Base-by-base conservation (phyloP, 148 eudicot genomes). In the Nepenthes gracilis region DNA sequence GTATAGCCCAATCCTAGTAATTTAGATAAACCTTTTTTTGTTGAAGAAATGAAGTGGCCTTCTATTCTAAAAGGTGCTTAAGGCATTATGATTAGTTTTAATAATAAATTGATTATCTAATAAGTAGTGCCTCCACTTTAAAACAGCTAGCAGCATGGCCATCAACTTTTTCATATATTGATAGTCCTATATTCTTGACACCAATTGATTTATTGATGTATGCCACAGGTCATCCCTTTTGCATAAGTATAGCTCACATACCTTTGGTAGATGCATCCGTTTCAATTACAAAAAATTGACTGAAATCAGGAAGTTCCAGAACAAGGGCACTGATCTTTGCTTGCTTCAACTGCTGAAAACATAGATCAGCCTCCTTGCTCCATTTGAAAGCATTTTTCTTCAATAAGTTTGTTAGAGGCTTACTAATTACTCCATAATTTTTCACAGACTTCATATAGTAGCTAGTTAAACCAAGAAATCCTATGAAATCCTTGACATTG, bases 371-470 rank as follows among this genome's bases (percentile, higher is more conserved):
- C 4, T n/a, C 64, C 1, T 48, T 13, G 15, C 1, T 3, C 53
- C 52, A 47, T 1, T 2, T 45, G 11, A 60, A 60, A 9, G 2
- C 9, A 9, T 60, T 35, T 2, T 56, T 56, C 9, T 47, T 45
- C 2, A 34, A 12, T 1, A 60, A 5, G 2, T 45, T 9, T 6
- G 64, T 43, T 9, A 60, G 15, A 23, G 64, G 64, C n/a, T 36
- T 43, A 45, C 36, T 9, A 1, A 60, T 45, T 5, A 33, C 0
- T 5, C 64, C 53, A 60, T 23, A 60, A 3, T 14, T 13, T 12
- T 47, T 43, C 5, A 48, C 64, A 60, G 47, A 60, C 6, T 53
- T 45, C 36, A 6, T 45, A 23, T 47, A 60, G 8, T 60, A 60
- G 6, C 50, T 33, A 3, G 64, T 14, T 1, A 60, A 53, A 3